These are phyloP conservation scores for Pleoardoris graminearum DNA, from an alignment of 2,329 filamentous ascomycete species.

Conservation along the genomic window DNA sequence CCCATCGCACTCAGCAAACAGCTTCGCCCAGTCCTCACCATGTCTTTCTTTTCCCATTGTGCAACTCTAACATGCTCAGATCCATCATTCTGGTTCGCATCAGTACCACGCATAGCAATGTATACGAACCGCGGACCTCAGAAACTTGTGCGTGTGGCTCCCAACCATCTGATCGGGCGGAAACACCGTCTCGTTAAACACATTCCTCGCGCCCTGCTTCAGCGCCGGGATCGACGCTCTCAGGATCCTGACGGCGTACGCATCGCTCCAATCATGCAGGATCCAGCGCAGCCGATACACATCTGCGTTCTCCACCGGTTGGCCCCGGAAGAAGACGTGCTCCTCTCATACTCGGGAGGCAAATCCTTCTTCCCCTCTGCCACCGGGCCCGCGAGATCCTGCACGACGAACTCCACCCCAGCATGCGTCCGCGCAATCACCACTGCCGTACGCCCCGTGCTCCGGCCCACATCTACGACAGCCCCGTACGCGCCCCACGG, in stretches of 20 bases:
- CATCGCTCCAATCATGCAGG: conserved; percentile 52
- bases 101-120: not conserved
- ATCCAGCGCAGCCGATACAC: conserved; percentile 62
- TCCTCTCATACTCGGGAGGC: not conserved
- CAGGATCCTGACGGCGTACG: conserved; percentile 4
- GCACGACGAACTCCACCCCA: not conserved
- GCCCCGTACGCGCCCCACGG: not conserved
- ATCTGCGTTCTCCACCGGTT: conserved; percentile 13
- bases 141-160: not conserved
- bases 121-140: not conserved
- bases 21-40: conserved; percentile 3
- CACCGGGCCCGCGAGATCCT: not conserved
- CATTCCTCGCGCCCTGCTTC: conserved; percentile 5
- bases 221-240: conserved; percentile 5
- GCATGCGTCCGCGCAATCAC: not conserved
- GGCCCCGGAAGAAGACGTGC: not conserved
- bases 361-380: not conserved
- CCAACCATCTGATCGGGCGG: not conserved
- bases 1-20: not conserved
- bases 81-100: not conserved
- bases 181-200: conserved; percentile 41
- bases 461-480: not conserved
- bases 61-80: not conserved
- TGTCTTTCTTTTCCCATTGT: conserved; percentile 3
- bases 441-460: not conserved